Percentiles rank a stretch among this genome's conserved stretches.
These are phyloP conservation scores for Liquidambar formosana DNA, from an alignment of 164 flowering plant genomes.

Conservation along the genomic window DNA sequence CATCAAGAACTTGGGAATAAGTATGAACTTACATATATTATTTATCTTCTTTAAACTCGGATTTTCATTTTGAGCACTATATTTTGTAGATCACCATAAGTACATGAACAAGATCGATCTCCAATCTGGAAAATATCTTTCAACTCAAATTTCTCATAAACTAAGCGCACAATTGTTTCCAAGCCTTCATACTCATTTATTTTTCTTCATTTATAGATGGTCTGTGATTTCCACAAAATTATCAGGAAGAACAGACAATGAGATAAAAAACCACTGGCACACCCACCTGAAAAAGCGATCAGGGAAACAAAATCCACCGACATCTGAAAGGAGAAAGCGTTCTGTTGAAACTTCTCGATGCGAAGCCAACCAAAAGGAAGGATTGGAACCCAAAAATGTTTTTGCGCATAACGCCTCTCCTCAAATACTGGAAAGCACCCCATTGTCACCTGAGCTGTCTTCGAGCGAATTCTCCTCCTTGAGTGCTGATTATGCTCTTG, in stretches of 20 bases:
- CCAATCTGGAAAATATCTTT: no score
- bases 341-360: neutral
- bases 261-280: conserved; percentile 37
- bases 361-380: neutral
- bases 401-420: neutral
- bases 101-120: no score
- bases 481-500: neutral
- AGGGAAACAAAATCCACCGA: neutral
- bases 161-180: no score
- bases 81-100: no score
- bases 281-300: conserved; percentile 19
- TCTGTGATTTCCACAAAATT: conserved; percentile 26
- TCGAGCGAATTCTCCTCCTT: neutral
- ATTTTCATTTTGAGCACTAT: no score
- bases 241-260: conserved; percentile 37
- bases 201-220: conserved; percentile 23
- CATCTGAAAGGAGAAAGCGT: no score
- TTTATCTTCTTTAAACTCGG: neutral
- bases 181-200: no score
- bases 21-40: conserved; percentile 2
- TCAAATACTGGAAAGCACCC: no score
- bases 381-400: neutral
- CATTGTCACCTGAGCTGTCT: neutral
- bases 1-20: conserved; percentile 24
- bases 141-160: no score